Evolutionary conservation across 1,284 basidiomycete species (phyloP), one percentile per base, ranked within the genome.

Genomic region (Malassezia globosa): DNA sequence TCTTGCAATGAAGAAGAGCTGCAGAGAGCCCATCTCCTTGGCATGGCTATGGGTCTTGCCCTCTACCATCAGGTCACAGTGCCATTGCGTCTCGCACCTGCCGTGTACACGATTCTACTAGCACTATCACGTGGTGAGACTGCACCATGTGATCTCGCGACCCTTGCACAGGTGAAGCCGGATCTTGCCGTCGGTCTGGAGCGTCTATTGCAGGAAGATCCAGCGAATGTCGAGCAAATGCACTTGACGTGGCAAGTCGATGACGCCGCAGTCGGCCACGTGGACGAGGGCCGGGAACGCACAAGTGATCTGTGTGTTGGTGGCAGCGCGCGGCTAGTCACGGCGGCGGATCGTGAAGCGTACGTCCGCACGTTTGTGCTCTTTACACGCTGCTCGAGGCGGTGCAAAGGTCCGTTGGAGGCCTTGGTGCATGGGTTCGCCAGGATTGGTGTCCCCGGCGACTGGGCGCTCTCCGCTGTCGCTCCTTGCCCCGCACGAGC

Each of bases 1-100:
- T 7, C 47, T 22, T 37, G 43, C 1, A 39, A 34, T 8, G 38
- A 26, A n/a, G 46, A 42, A 2, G 42, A 21, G 7, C 42, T 46
- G 6, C 42, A 38, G 2, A 42, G 41, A 16, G 37, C 54, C 2
- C 38, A 57, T 7, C 56, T 61, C 22, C 46, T 64, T 1, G 62
- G 62, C 16, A 19, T 56, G 2, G 38, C 56, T 4, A 49, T 64
- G 6, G 62, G 55, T 2, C 49, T 61, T 5, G 62, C 62, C 1
- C 48, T 58, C 13, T 39, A 61, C 18, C 55, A 60, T 31, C 52
- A 55, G n/a, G 46, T 56, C 21, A 58, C 59, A 19, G 35, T 64
- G 5, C 37, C 56, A 1, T 48, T 64, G 25, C 51, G 51, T 5
- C 56, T 60, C 26, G 21, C 41, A 1, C 36, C 46, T 11, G 45